Conservation (phyloP, 2,329 filamentous ascomycete species). For the Talaromyces amestolkiae region DNA sequence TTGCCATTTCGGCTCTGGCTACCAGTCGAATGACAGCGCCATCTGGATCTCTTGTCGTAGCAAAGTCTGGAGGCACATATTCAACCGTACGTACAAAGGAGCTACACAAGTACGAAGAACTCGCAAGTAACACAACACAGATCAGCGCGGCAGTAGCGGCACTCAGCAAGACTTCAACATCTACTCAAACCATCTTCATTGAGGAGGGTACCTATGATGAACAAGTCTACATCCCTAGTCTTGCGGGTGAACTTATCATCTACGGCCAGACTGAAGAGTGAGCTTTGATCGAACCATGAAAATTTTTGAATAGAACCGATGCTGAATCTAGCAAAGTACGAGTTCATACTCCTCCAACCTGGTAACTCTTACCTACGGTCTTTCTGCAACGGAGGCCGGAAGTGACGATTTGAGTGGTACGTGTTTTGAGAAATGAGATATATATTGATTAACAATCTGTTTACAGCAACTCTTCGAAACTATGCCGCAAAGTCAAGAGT, state of each 20-base stretch:
- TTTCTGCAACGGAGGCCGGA: slow-evolving; percentile 19
- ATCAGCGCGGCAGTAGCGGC: slow-evolving; percentile 53
- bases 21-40: slow-evolving; percentile 28
- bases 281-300: neutral
- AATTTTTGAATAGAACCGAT: neutral
- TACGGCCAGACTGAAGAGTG: slow-evolving; percentile 57
- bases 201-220: slow-evolving; percentile 60
- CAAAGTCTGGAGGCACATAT: slow-evolving; percentile 27
- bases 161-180: slow-evolving; percentile 52
- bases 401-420: slow-evolving; percentile 26
- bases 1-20: slow-evolving; percentile 23
- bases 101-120: neutral
- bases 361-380: slow-evolving; percentile 51
- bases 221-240: slow-evolving; percentile 55
- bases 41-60: slow-evolving; percentile 26
- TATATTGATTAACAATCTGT: neutral
- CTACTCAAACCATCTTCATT: slow-evolving; percentile 62
- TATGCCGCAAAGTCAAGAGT: slow-evolving; percentile 18
- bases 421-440: neutral
- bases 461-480: slow-evolving; percentile 15
- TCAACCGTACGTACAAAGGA: slow-evolving; percentile 20
- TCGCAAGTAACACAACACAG: slow-evolving; percentile 13
- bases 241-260: slow-evolving; percentile 52
- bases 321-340: slow-evolving; percentile 33
- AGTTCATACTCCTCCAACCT: slow-evolving; percentile 55